These are phyloP conservation scores for Venturiaceae sp. DNA, from an alignment of 2,329 filamentous ascomycete species.

Conservation along the genomic window DNA sequence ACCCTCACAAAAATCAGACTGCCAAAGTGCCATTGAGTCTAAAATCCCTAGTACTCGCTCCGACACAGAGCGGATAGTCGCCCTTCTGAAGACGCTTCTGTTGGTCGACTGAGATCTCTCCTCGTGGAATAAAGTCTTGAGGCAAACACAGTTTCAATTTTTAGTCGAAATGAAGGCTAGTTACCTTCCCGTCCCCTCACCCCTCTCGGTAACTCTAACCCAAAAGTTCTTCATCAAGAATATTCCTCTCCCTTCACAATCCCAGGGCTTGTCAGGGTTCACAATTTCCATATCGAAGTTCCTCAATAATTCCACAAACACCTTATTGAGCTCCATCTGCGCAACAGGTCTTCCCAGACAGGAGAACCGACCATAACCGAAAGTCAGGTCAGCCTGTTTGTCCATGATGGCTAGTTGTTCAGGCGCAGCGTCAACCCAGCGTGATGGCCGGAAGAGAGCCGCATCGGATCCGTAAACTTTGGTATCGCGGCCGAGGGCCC, in stretches of 20 bases:
- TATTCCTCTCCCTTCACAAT: neutral
- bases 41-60: slow-evolving; percentile 16
- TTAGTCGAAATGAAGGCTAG: neutral
- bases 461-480: slow-evolving; percentile 24
- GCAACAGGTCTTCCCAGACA: slow-evolving; percentile 25
- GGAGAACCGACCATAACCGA: slow-evolving; percentile 24
- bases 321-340: slow-evolving; percentile 27
- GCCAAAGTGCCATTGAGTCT: neutral
- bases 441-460: slow-evolving; percentile 37
- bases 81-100: slow-evolving; percentile 42
- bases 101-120: slow-evolving; percentile 51
- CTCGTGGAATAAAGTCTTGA: slow-evolving; percentile 45
- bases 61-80: slow-evolving; percentile 43
- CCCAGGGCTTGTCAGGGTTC: slow-evolving; percentile 9
- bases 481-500: slow-evolving; percentile 2
- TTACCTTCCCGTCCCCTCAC: neutral
- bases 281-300: slow-evolving; percentile 8
- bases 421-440: slow-evolving; percentile 32
- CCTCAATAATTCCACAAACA: slow-evolving; percentile 30
- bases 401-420: slow-evolving; percentile 28
- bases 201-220: slow-evolving; percentile 6
- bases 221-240: slow-evolving; percentile 7
- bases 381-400: slow-evolving; percentile 23
- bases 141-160: no score
- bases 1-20: no score